A percentile compares a stretch with the other conserved stretches of the same genome.
phyloP scores from a whole-genome alignment of 2,329 filamentous ascomycete genomes.

The Massarina eburnea region DNA sequence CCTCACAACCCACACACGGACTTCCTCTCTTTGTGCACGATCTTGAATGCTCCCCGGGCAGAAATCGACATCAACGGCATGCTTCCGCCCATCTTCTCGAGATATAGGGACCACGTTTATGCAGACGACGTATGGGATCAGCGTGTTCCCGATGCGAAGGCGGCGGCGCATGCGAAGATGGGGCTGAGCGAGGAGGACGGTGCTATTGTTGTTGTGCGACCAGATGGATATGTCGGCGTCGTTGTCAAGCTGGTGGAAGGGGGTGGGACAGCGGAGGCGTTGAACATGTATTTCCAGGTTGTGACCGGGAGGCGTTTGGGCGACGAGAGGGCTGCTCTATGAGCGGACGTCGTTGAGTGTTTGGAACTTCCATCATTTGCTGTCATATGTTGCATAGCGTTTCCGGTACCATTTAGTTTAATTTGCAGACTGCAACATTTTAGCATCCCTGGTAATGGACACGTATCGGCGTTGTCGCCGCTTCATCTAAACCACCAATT shows the following conservation, averaged over 20 bases:
- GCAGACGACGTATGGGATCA: constrained; percentile 80
- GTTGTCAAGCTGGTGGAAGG: constrained; percentile 75
- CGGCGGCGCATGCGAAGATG: constrained; percentile 83
- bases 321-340: constrained; percentile 38
- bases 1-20: constrained; percentile 79
- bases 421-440: too few relatives aligned
- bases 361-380: neutral
- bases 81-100: constrained; percentile 68
- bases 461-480: too few relatives aligned
- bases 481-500: constrained; percentile 80
- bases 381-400: neutral
- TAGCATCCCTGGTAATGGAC: too few relatives aligned
- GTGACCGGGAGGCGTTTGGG: constrained; percentile 66
- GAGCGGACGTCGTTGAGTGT: neutral
- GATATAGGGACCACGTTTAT: constrained; percentile 82
- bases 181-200: constrained; percentile 73
- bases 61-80: constrained; percentile 73
- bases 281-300: constrained; percentile 79
- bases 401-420: too few relatives aligned
- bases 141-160: constrained; percentile 67
- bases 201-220: constrained; percentile 79
- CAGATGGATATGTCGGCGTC: constrained; percentile 83
- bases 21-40: constrained; percentile 77
- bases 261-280: constrained; percentile 74
- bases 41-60: constrained; percentile 69